Base-by-base conservation (phyloP, 257 asterid genomes). In the Solanum pimpinellifolium region DNA sequence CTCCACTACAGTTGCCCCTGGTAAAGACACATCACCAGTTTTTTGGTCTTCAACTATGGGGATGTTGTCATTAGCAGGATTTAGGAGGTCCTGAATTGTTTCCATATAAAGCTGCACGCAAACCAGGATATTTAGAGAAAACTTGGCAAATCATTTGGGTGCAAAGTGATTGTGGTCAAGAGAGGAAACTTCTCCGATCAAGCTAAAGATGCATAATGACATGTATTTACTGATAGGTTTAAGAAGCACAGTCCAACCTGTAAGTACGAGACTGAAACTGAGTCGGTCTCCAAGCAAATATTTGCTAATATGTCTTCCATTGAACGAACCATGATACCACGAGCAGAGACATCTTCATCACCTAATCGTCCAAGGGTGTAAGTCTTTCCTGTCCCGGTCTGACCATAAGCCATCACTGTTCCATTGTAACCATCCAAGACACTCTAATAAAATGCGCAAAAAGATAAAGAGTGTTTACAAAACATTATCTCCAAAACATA, bases 391-490 rank as follows among this genome's bases (percentile, higher is more conserved):
- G 99, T 96, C 86, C 99, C 99, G 39, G 99, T 97, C 90, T 97
- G 99, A 87, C 99, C 99, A 88, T 97, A 97, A 46, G 99, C 99
- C 99, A 97, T 97, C 87, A 97, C 99, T 15, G 99, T 97, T 91
- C 99, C 98, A 87, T 97, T 97, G 93, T 97, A 97, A 84, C 99
- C 99, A 52, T 96, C 99, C 88, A 97, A 92, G 88, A 97, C 98
- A 39, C 99, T 97, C 99, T 97, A 91, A 77, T 81, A 70, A 86
- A 89, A 83, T 41, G 49, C 82, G 73, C 78, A 85, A 31, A 35
- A 44, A 83, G 85, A 37, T 47, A 49, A 83, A 47, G 47, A 83
- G 13, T 20, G 85, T 21, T 83, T 83, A 56, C 49, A 52, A 86
- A 46, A 82, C 62, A 37, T 31, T 46, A 49, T 81, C 29, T 16